These are phyloP conservation scores for Didymellaceae sp. DNA, from an alignment of 2,329 filamentous ascomycete species.

Conservation along the genomic window DNA sequence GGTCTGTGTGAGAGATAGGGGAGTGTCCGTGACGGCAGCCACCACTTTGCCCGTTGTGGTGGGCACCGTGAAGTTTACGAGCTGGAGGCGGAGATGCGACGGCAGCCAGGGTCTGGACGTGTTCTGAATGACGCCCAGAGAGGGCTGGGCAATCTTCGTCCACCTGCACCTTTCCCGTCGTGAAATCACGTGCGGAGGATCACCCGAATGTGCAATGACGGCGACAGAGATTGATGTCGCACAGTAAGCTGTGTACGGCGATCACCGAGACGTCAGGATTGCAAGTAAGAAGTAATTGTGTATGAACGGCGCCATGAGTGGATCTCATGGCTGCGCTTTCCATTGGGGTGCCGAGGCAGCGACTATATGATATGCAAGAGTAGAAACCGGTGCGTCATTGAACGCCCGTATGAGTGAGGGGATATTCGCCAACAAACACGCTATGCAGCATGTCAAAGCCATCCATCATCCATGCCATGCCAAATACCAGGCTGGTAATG, in stretches of 20 bases:
- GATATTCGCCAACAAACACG: conserved; percentile 27
- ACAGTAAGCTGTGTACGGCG: conserved; percentile 20
- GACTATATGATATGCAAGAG: conserved; percentile 29
- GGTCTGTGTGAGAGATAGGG: conserved; percentile 23
- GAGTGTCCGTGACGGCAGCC: conserved; percentile 17
- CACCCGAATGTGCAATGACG: conserved; percentile 8
- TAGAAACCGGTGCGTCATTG: conserved; percentile 25
- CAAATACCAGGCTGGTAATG: conserved; percentile 31
- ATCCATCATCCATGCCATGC: conserved; percentile 17
- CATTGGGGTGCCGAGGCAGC: conserved; percentile 28
- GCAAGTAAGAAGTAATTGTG: conserved; percentile 5
- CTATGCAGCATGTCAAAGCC: conserved; percentile 18
- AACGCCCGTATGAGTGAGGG: conserved; percentile 29
- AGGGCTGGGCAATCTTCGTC: background rate
- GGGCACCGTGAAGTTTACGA: conserved; percentile 8
- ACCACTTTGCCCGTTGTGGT: conserved; percentile 15
- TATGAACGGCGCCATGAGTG: conserved; percentile 25
- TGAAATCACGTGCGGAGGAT: conserved; percentile 9
- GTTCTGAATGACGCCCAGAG: conserved; percentile 1
- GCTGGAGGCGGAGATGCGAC: conserved; percentile 5
- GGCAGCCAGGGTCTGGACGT: conserved; percentile 11
- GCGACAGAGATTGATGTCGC: conserved; percentile 6
- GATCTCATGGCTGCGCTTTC: conserved; percentile 27
- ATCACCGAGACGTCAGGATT: conserved; percentile 18
- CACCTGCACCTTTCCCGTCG: no score